A percentile compares a stretch with the other conserved stretches of the same genome.
These are phyloP conservation scores for Citrus sp. DNA, from an alignment of 345 rosid species.

Conservation along the genomic window DNA sequence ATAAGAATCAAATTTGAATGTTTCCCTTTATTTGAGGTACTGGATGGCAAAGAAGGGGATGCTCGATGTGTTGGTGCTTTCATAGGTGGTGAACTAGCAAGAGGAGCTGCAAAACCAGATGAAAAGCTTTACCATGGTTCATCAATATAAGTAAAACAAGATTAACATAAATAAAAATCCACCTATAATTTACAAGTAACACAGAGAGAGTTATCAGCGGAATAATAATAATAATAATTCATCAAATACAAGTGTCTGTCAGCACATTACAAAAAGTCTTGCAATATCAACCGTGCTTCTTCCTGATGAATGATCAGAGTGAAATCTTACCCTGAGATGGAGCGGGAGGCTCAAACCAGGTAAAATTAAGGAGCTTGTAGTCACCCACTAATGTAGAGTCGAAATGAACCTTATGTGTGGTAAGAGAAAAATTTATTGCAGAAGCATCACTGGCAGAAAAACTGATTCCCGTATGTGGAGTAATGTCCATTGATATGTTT, in stretches of 20 bases:
- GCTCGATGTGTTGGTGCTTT: conserved; percentile 49
- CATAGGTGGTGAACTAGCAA: conserved; percentile 45
- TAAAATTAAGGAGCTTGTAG: conserved; percentile 80
- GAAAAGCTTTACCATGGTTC: conserved; percentile 9
- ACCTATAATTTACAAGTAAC: not conserved
- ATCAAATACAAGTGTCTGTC: not conserved
- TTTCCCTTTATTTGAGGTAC: conserved; percentile 45
- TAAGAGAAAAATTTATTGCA: conserved; percentile 69
- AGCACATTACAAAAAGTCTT: not conserved
- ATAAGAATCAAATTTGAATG: conserved; percentile 60
- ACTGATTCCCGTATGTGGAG: conserved; percentile 77
- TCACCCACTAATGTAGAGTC: conserved; percentile 69
- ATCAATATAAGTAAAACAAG: conserved; percentile 9
- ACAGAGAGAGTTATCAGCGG: not conserved
- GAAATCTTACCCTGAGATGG: conserved; percentile 66
- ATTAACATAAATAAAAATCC: not conserved
- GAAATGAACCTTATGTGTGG: conserved; percentile 65
- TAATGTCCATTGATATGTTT: conserved; percentile 93
- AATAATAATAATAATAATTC: not conserved
- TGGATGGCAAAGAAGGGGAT: conserved; percentile 34
- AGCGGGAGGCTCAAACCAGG: conserved; percentile 77
- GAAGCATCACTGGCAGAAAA: conserved; percentile 75
- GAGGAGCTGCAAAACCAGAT: conserved; percentile 62
- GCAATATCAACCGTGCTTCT: not conserved
- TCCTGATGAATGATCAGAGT: not conserved